Evolutionary conservation across 306 rosid genomes (phyloP).

Genomic region (Adenanthera pavonina): DNA sequence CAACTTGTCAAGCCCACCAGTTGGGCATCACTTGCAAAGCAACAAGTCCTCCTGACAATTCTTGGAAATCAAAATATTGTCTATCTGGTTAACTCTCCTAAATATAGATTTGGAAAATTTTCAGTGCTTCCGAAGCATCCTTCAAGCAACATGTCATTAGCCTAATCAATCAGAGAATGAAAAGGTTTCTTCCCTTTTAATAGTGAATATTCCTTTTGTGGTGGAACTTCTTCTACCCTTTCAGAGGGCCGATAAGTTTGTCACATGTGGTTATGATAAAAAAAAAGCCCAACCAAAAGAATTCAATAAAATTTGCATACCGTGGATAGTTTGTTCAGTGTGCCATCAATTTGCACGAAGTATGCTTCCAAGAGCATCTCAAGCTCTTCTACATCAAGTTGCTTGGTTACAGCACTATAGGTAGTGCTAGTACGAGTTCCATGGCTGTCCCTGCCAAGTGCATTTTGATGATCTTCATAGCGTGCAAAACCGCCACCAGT

Average conservation of each 20-base stretch:
- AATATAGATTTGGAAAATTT: not conserved
- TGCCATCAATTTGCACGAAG: constrained; percentile 96
- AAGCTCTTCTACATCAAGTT: constrained; percentile 92
- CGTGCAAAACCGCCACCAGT: constrained; percentile 42
- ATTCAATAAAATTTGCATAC: constrained; percentile 23
- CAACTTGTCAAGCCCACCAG: not conserved
- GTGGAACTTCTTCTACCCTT: not conserved
- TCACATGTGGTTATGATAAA: not conserved
- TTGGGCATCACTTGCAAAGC: constrained; percentile 7
- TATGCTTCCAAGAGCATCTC: constrained; percentile 99
- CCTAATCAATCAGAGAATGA: not conserved
- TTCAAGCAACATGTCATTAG: not conserved
- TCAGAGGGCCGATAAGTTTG: not conserved
- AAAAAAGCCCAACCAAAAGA: not conserved
- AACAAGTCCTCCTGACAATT: not conserved
- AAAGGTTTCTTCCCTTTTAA: not conserved
- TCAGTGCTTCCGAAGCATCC: not conserved
- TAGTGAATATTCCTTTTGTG: not conserved
- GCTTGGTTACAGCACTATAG: constrained; percentile 68
- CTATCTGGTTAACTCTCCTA: constrained; percentile 17
- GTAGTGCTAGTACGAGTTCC: constrained; percentile 75
- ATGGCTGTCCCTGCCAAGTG: constrained; percentile 60
- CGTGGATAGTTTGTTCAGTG: constrained; percentile 70
- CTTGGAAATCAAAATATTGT: constrained; percentile 6
- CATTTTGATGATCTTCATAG: constrained; percentile 53